Evolutionary conservation across 306 rosid species (phyloP), one percentile per base, ranked within the genome.

Genomic region (Crotalaria pallida): DNA sequence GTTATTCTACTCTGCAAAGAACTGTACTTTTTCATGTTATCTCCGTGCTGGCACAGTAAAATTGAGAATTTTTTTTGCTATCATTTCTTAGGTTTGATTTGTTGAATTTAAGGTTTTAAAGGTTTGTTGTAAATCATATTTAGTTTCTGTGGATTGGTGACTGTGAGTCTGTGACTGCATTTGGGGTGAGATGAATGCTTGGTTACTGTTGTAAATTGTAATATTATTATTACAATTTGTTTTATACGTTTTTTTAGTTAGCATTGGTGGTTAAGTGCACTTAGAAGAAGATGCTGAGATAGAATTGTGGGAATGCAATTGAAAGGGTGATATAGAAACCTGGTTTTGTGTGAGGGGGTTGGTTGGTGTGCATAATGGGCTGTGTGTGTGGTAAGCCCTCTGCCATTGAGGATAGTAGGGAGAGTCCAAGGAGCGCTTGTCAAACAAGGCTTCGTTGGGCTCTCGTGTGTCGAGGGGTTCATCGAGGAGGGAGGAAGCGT

Each of bases 341-440:
- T 80, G 81, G 79, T 66, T 47, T 80, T 84, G 76, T 58, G 80
- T 82, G 81, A 44, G 84, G 81, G 75, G 69, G 41, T 33, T 27
- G 23, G 64, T 67, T 64, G 77, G 74, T 81, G 81, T 71, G 73
- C 72, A 80, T 71, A 74, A 94, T 94, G 98, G 98, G 98, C 81
- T 70, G 97, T 80, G 36, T 80, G 65, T 87, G 84, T 66, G 84
- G 97, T 85, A 94, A 88, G 86, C 96, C 98, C 78, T 94, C 88
- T 78, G 96, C 97, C 67, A 90, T 94, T 71, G 98, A 94, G 80
- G 98, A 94, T 62, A 87, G 96, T 81, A 90, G 85, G 80, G 98
- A 90, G 75, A 90, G 96, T 73, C 98, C 98, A 9, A 82, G 95
- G 97, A 94, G 82, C 83, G 87, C 55, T 53, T 88, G 57, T 70